Conservation (phyloP, 2,329 filamentous ascomycete species). For the Scorias spongiosa region DNA sequence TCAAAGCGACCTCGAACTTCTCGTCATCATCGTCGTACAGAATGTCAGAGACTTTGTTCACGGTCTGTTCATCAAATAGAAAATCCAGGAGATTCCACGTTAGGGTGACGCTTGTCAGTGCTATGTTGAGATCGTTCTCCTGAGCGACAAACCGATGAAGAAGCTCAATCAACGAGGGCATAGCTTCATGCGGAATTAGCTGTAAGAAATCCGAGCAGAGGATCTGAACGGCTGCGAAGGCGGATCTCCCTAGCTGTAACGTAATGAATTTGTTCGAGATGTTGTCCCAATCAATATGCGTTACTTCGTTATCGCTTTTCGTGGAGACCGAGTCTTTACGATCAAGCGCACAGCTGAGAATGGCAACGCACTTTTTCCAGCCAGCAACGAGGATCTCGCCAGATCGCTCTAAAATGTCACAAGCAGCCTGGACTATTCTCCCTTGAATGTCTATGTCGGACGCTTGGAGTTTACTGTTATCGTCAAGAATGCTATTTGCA, state of each 20-base stretch:
- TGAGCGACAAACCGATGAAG: constrained; percentile 82
- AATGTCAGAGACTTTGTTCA: not conserved
- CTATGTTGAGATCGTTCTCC: constrained; percentile 85
- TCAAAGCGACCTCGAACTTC: not conserved
- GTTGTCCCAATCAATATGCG: constrained; percentile 14
- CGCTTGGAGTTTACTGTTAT: constrained; percentile 13
- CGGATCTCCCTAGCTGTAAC: constrained; percentile 62
- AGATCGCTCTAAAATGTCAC: constrained; percentile 69
- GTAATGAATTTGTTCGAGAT: constrained; percentile 35
- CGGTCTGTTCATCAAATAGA: constrained; percentile 32
- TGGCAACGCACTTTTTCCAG: constrained; percentile 74
- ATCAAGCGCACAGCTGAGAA: constrained; percentile 70
- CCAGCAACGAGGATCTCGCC: constrained; percentile 70
- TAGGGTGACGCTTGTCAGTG: constrained; percentile 86
- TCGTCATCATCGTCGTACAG: not conserved
- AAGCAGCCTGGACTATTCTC: constrained; percentile 50
- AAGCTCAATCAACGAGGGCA: constrained; percentile 75
- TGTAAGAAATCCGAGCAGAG: constrained; percentile 89
- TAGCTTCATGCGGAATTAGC: constrained; percentile 48
- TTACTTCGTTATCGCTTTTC: constrained; percentile 4
- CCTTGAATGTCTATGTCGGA: constrained; percentile 43
- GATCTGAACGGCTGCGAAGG: constrained; percentile 79
- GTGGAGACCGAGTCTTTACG: constrained; percentile 5
- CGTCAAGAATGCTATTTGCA: constrained; percentile 23
- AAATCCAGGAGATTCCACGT: constrained; percentile 95